Conservation (phyloP, 176 grass and related monocot species). For the Phragmites australis region DNA sequence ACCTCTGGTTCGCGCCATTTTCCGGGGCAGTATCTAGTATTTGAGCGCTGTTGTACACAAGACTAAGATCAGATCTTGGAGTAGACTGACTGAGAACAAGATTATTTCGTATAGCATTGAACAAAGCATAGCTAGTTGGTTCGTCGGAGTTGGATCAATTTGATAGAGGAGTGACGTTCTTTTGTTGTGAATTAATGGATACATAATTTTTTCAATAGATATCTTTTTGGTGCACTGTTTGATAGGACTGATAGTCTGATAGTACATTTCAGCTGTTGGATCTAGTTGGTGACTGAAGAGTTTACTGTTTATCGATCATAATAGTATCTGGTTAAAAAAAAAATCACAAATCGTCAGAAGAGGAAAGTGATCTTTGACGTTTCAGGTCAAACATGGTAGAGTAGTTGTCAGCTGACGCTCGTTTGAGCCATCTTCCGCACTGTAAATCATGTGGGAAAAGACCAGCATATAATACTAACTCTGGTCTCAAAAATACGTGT, state of each 20-base stretch:
- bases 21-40: background rate
- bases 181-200: background rate
- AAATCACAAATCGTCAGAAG: background rate
- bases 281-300: background rate
- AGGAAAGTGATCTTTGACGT: no score
- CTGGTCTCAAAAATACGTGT: no score
- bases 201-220: background rate
- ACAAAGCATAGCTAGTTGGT: background rate
- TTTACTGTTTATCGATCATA: background rate
- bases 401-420: no score
- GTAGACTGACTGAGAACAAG: background rate
- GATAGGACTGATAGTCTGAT: background rate
- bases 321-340: background rate
- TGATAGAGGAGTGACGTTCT: background rate
- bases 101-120: background rate
- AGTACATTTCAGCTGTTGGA: background rate
- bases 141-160: background rate
- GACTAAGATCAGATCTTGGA: background rate
- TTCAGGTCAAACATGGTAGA: background rate
- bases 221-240: background rate
- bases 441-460: no score
- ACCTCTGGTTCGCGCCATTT: conserved; percentile 41
- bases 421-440: no score
- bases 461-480: no score
- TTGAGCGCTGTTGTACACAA: background rate